Percentiles rank a stretch among this genome's conserved stretches.
Conservation (phyloP, 148 eudicot genomes). For the Silene latifolia region DNA sequence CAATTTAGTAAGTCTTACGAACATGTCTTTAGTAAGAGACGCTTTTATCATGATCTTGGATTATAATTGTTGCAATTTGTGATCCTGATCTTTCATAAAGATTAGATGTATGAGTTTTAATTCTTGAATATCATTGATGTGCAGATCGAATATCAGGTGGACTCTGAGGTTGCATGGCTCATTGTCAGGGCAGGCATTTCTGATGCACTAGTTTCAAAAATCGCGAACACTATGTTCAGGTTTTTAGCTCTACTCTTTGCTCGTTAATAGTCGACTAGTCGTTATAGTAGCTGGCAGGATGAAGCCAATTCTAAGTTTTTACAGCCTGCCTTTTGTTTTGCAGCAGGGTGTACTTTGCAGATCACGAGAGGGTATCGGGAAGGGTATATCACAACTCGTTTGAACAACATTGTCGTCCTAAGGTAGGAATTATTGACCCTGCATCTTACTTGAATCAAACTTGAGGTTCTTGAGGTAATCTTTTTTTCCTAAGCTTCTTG, state of each 20-base stretch:
- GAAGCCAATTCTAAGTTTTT: background rate
- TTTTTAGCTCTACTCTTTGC: background rate
- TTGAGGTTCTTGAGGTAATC: no score
- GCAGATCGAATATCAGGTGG: background rate
- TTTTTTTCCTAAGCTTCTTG: no score
- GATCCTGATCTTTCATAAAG: background rate
- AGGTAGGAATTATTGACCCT: background rate
- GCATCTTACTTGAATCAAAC: background rate
- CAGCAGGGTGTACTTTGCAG: background rate
- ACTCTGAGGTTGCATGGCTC: background rate
- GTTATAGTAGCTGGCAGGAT: background rate
- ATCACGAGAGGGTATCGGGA: background rate
- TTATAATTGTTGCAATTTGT: no score
- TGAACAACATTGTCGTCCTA: background rate
- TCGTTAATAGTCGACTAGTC: background rate
- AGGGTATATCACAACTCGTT: background rate
- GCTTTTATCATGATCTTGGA: no score
- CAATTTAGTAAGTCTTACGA: no score
- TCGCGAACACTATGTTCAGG: background rate
- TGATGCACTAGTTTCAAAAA: background rate
- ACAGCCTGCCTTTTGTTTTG: background rate
- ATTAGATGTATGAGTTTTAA: background rate
- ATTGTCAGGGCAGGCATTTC: no score
- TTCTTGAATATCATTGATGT: background rate
- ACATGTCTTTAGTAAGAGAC: no score